Conservation (phyloP, 768 basidiomycete species). For the Mycena galericulata region DNA sequence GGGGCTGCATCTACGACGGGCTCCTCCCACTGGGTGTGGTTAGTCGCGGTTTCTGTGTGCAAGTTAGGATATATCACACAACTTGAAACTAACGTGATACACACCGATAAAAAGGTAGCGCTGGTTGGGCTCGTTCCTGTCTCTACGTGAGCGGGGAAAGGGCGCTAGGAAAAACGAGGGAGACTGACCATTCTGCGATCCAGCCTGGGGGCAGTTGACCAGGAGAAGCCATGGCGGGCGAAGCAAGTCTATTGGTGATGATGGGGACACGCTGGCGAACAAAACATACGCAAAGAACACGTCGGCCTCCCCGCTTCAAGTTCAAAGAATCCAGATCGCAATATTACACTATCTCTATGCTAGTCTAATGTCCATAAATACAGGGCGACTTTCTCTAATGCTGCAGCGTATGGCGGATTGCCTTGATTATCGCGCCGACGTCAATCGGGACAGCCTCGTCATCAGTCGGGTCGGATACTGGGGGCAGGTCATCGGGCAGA, state of each 20-base stretch:
- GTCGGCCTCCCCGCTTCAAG: neutral
- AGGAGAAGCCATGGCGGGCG: constrained; percentile 60
- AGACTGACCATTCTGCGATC: constrained; percentile 88
- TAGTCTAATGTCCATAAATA: constrained; percentile 21
- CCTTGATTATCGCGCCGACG: constrained; percentile 22
- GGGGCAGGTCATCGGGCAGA: constrained; percentile 21
- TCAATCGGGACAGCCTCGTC: constrained; percentile 28
- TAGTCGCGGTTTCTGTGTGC: constrained; percentile 80
- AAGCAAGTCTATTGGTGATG: constrained; percentile 25
- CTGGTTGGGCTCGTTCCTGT: constrained; percentile 84
- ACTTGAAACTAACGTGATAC: constrained; percentile 41
- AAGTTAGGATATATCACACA: constrained; percentile 33
- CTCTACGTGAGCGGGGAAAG: neutral
- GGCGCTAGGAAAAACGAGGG: neutral
- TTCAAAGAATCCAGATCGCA: too few species aligned
- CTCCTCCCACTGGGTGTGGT: constrained; percentile 91
- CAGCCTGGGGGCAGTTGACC: constrained; percentile 88
- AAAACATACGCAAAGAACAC: constrained; percentile 35
- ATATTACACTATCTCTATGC: constrained; percentile 23
- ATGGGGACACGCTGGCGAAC: constrained; percentile 35
- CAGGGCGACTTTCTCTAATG: constrained; percentile 6
- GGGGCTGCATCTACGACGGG: constrained; percentile 58
- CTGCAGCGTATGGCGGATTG: constrained; percentile 24
- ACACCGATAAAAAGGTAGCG: constrained; percentile 91
- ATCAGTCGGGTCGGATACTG: constrained; percentile 16